These are phyloP conservation scores for Cinnamomum micranthum DNA, from an alignment of 164 flowering plant genomes.

Conservation along the genomic window DNA sequence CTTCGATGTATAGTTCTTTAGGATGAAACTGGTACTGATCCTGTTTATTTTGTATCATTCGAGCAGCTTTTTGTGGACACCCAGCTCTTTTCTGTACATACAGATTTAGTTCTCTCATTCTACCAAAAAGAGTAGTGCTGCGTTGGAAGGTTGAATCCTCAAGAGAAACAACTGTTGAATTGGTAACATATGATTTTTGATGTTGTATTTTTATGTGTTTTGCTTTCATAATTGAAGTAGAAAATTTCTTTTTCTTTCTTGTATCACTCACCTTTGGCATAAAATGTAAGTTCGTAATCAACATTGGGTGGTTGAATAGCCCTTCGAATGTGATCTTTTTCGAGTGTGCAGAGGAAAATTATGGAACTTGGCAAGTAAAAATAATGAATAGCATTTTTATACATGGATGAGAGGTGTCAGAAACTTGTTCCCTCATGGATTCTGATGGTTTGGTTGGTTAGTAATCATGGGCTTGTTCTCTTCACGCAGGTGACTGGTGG, in stretches of 20 bases:
- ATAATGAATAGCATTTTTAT: background rate
- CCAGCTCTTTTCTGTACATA: slow-evolving; percentile 98
- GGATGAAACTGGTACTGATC: background rate
- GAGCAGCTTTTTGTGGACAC: slow-evolving; percentile 90
- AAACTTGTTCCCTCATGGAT: background rate
- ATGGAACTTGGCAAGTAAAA: background rate
- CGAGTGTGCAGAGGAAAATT: background rate
- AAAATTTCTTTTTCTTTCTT: background rate
- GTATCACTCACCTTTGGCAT: background rate
- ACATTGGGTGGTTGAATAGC: background rate
- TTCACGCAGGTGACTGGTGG: no score
- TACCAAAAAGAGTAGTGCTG: slow-evolving; percentile 71
- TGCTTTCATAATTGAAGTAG: background rate
- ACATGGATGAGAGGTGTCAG: background rate
- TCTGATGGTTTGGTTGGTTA: background rate
- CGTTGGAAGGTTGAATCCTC: background rate
- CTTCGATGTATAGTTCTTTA: background rate
- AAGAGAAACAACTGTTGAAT: background rate
- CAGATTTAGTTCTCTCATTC: slow-evolving; percentile 90
- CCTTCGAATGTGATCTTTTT: background rate
- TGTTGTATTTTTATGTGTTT: background rate
- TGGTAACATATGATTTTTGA: background rate
- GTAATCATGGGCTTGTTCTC: no score
- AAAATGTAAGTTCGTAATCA: background rate
- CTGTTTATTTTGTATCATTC: background rate